Evolutionary conservation across 805 yeast genomes (phyloP), one percentile per base, ranked within the genome.

Genomic region (Wickerhamomyces strasburgensis): DNA sequence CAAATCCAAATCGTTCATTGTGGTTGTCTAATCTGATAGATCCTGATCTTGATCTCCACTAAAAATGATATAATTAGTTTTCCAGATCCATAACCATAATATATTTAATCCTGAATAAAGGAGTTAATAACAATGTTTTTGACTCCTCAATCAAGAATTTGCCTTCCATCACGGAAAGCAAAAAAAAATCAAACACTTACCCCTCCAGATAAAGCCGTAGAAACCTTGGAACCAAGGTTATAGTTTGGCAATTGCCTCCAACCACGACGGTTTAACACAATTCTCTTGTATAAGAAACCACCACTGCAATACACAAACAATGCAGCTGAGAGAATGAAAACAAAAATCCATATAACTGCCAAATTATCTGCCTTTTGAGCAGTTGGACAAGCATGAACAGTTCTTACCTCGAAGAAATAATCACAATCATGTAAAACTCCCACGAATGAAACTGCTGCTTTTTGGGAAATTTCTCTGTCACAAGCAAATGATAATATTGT

Each of bases 331-430:
- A 67, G 44, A 35, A 81, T 79, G 29, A 76, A 62, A 14, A 75
- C 43, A 46, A 83, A 80, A 33, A 83, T 77, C 66, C 84, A 75
- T 35, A 82, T 69, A 3, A 80, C 77, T 14, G 80, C 79, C 37
- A 74, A 59, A 42, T 82, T 77, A 51, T 80, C 80, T 10, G 70
- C 74, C 48, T 78, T 73, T 35, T 80, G 78, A 8, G 84, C 77
- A 1, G 88, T 81, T 0, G 95, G 85, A 58, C 96, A 87, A 0
- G 95, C 96, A 60, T 80, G 83, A 29, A 84, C 78, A 4, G 95
- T 84, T 46, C 87, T 64, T 23, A 86, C 87, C 53, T 87, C 96
- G 57, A 87, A 87, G 52, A 81, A 74, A 57, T 84, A 87, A 26
- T 81, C 76, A 60, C 96, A 87, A 44, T 87, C 84, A 56, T 85